Conservation (phyloP, 2,329 filamentous ascomycete genomes). For the Ceratocystis cubensis region DNA sequence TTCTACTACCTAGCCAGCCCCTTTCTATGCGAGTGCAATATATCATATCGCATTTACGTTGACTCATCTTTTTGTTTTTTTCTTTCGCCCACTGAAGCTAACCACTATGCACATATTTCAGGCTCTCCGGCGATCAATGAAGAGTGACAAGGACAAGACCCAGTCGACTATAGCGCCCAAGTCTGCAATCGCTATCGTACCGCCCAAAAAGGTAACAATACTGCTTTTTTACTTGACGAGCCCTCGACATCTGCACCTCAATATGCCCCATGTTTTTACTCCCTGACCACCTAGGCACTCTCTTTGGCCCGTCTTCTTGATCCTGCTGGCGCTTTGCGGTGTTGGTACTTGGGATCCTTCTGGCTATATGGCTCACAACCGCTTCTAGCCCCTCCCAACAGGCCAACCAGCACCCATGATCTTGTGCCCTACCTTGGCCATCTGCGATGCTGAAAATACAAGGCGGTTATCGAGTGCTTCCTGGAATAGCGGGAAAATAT, state of each 20-base stretch:
- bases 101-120: slow-evolving; percentile 37
- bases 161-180: slow-evolving; percentile 72
- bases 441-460: neutral
- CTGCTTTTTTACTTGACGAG: neutral
- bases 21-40: neutral
- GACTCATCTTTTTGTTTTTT: neutral
- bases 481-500: neutral
- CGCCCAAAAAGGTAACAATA: slow-evolving; percentile 72
- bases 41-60: neutral
- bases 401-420: neutral
- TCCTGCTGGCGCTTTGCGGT: neutral
- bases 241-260: neutral
- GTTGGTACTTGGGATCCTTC: neutral
- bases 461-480: neutral
- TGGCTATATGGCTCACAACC: neutral
- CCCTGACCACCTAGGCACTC: neutral
- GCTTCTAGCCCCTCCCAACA: slow-evolving; percentile 8
- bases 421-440: neutral
- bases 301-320: neutral
- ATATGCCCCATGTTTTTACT: neutral
- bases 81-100: slow-evolving; percentile 26
- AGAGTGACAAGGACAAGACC: slow-evolving; percentile 69
- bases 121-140: slow-evolving; percentile 78
- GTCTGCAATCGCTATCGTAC: slow-evolving; percentile 74
- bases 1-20: neutral